Base-by-base conservation (phyloP, 139 green algal species). In the Haematococcus sp. region DNA sequence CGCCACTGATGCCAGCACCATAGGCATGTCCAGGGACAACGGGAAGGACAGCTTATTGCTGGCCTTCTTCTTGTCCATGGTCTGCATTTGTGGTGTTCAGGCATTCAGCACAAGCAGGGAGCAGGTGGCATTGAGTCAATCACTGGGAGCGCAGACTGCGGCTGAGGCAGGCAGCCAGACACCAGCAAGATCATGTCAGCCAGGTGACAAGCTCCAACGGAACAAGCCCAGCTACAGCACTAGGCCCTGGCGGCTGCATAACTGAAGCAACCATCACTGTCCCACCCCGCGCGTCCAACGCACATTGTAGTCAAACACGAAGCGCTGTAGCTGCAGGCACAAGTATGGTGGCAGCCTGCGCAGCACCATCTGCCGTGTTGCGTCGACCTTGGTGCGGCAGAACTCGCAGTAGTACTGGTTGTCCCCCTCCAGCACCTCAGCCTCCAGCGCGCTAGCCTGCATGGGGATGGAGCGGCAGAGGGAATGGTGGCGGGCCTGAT, bases 261-360 rank as follows among this genome's bases (percentile, higher is more conserved):
- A n/a, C n/a, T n/a, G n/a, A n/a, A n/a, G n/a, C n/a, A n/a, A n/a
- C n/a, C n/a, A n/a, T n/a, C n/a, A n/a, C 7, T 49, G 40, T 19
- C 40, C 7, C 40, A 49, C 40, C 40, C 40, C 40, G 11, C 40
- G 40, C 40, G 11, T 7, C 40, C 40, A 49, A 11, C 40, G 7
- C 40, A 49, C 40, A 49, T 49, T 49, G 40, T 49, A 77, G 77
- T 98, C 89, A 78, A 96, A 98, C 19, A 96, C 90, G 69, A 98
- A 98, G 59, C 94, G 89, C 85, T 97, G 91, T 54, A 98, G 87
- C 4, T 88, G 87, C 54, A 98, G 52, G 74, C 90, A 92, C 19
- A 97, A 78, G 76, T 93, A 84, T 4, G 91, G 93, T 27, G 94
- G 93, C 70, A 96, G 73, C 23, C 33, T 59, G 16, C 79, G 76